These are phyloP conservation scores for Scutellaria baicalensis DNA, from an alignment of 257 asterid species.

Conservation along the genomic window DNA sequence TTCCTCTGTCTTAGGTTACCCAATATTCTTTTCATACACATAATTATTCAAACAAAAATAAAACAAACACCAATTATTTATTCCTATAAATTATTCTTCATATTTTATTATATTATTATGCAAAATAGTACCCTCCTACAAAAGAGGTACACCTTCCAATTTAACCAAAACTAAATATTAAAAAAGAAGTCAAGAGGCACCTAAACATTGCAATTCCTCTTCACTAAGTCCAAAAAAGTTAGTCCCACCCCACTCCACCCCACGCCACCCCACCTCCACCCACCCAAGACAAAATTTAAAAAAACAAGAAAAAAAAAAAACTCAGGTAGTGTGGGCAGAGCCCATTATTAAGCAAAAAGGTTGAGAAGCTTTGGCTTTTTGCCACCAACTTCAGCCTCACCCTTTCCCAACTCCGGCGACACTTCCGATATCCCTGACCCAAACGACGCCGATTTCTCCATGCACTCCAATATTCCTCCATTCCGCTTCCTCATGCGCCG, in stretches of 20 bases:
- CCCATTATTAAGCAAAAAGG: slow-evolving; percentile 44
- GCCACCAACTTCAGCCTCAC: slow-evolving; percentile 35
- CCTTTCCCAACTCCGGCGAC: slow-evolving; percentile 34
- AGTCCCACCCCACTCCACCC: slow-evolving; percentile 5
- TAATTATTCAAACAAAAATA: not conserved
- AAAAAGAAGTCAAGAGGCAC: slow-evolving; percentile 1
- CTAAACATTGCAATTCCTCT: slow-evolving; percentile 15
- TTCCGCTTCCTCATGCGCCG: not conserved
- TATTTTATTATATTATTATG: slow-evolving; percentile 11
- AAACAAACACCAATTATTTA: not conserved
- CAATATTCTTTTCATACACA: too few relatives aligned
- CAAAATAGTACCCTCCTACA: slow-evolving; percentile 12
- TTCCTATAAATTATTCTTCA: not conserved
- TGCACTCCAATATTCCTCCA: not conserved
- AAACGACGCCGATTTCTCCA: slow-evolving; percentile 33
- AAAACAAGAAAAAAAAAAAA: not conserved
- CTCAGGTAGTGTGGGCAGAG: not conserved
- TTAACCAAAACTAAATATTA: not conserved
- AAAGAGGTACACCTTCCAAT: slow-evolving; percentile 22
- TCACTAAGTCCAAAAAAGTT: slow-evolving; percentile 19
- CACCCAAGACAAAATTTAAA: not conserved
- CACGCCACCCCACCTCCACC: not conserved
- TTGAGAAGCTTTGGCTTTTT: slow-evolving; percentile 84
- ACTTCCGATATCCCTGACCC: slow-evolving; percentile 45
- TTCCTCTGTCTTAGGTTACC: not conserved